Conservation (phyloP, 805 yeast genomes). For the Jamesozyma rosinii region DNA sequence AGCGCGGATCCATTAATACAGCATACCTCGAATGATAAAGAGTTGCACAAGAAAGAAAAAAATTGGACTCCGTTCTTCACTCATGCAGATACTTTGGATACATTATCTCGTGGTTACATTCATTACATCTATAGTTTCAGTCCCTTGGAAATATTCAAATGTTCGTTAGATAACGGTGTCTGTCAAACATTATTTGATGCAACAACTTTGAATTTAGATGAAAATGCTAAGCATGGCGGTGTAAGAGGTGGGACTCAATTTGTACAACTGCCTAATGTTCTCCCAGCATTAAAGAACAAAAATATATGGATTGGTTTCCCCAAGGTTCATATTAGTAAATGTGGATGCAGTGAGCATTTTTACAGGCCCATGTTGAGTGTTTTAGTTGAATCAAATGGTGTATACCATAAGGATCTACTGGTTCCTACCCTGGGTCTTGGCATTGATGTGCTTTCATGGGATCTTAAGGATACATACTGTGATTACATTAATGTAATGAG, state of each 20-base stretch:
- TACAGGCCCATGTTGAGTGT: conserved; percentile 16
- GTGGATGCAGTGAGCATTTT: conserved; percentile 14
- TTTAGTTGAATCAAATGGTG: conserved; percentile 12
- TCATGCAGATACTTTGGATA: neutral
- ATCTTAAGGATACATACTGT: conserved; percentile 9
- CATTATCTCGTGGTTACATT: conserved; percentile 14
- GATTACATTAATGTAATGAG: conserved; percentile 9
- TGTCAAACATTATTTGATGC: conserved; percentile 13
- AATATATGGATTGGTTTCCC: conserved; percentile 20
- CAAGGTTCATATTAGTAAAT: conserved; percentile 11
- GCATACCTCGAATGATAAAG: neutral
- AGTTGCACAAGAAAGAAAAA: conserved; percentile 2
- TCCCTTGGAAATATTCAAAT: conserved; percentile 16
- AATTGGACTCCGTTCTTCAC: conserved; percentile 12
- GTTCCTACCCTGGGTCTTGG: conserved; percentile 13
- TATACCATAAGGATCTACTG: conserved; percentile 13
- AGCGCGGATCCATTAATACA: neutral
- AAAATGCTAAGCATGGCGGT: conserved; percentile 9
- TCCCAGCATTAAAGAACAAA: conserved; percentile 12
- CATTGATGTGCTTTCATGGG: conserved; percentile 13
- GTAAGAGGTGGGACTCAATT: conserved; percentile 6
- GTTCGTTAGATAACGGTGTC: conserved; percentile 15
- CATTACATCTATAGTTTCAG: conserved; percentile 14
- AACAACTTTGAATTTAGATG: conserved; percentile 6
- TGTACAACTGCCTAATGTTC: conserved; percentile 10